These are phyloP conservation scores for Daedaleopsis sinensis DNA, from an alignment of 768 basidiomycete species.

Conservation along the genomic window DNA sequence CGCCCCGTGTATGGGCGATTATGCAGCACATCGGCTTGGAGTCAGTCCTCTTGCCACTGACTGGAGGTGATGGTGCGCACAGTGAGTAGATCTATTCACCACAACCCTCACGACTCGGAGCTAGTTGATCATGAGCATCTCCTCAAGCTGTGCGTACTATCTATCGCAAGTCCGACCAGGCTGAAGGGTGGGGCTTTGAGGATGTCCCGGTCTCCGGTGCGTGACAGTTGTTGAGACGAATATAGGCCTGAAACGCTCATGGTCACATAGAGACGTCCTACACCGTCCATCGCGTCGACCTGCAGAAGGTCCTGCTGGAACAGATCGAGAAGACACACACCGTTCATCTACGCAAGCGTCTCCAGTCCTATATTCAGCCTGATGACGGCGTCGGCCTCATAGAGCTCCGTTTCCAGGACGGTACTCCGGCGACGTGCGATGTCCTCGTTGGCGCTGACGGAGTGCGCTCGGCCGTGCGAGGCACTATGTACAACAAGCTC, in stretches of 20 bases:
- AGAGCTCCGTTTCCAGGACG: constrained; percentile 27
- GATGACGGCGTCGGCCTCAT: constrained; percentile 7
- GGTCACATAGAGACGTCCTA: not conserved
- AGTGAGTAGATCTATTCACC: too few relatives aligned
- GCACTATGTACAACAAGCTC: constrained; percentile 2
- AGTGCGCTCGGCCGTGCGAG: constrained; percentile 20
- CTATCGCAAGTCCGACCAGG: constrained; percentile 14
- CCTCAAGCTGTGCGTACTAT: too few relatives aligned
- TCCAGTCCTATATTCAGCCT: constrained; percentile 11
- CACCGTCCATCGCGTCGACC: constrained; percentile 22
- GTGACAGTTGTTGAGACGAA: not conserved
- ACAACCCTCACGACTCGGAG: too few relatives aligned
- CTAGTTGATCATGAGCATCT: too few relatives aligned
- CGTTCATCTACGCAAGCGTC: constrained; percentile 24
- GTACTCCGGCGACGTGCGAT: constrained; percentile 26
- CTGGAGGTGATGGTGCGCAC: too few relatives aligned
- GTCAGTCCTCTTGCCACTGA: too few relatives aligned
- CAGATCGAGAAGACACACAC: constrained; percentile 6
- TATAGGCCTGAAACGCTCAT: not conserved
- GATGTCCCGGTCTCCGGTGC: not conserved
- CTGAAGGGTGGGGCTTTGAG: not conserved
- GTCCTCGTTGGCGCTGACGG: constrained; percentile 32
- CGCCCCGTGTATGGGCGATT: too few relatives aligned
- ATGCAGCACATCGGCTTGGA: too few relatives aligned
- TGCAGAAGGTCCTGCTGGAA: constrained; percentile 22